Base-by-base conservation (phyloP, 768 basidiomycete genomes). In the Ramaria rubella region DNA sequence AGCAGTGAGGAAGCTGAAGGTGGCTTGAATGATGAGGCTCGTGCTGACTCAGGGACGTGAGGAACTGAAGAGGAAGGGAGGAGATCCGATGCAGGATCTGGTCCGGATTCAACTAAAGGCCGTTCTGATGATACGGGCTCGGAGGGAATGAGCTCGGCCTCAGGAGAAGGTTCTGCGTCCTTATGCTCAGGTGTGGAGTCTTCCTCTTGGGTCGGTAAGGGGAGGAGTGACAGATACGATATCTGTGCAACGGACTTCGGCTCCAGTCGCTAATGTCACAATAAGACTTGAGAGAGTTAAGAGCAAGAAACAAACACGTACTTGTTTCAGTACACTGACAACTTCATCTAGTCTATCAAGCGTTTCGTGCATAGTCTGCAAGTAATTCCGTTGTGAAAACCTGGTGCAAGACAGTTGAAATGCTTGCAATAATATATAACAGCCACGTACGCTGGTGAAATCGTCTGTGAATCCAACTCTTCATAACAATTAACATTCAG, bases 261-360 rank as follows among this genome's bases (percentile, higher is more conserved):
- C 1, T 73, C 67, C 5, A 72, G 65, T 54, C 74, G 73, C 80
- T 83, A 60, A 29, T 17, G 24, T 24, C 26, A 31, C 45, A 40
- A 40, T 53, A 50, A 24, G 17, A 45, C 17, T 49, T 12, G 4
- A 1, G 30, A 23, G 38, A 34, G 30, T 24, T 30, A 24, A 12
- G 14, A 7, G 29, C 17, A 30, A 6, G 5, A 31, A 36, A 55
- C 36, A 23, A 19, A 5, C 8, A 14, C 59, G 69, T 26, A 87
- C 87, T 68, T 80, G 72, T 49, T 82, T 77, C 1, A 82, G 71
- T 2, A 76, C 76, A 38, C 71, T 70, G 60, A 85, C 70, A 58
- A 78, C 74, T 1, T 64, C 63, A 49, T 90, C 83, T 24, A 86
- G 68, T 26, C 73, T 71, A 56, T 84, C 80, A 4, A 90, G 70